Conservation (phyloP, 805 yeast species). For the Kodamaea kakaduensis region DNA sequence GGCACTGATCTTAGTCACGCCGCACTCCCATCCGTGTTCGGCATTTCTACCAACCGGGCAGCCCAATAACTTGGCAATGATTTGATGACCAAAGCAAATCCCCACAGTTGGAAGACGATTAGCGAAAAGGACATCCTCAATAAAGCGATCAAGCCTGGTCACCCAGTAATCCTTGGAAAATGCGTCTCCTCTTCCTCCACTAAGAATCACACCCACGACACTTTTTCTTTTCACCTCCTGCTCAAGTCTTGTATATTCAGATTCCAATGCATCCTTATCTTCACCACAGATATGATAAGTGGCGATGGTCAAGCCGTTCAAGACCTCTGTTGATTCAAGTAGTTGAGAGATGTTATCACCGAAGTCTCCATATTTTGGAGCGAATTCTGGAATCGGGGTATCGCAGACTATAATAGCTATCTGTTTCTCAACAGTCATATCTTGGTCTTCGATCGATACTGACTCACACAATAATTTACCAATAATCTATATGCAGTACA, state of each 20-base stretch:
- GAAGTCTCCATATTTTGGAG: slow-evolving; percentile 45
- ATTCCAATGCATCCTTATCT: slow-evolving; percentile 14
- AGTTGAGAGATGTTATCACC: slow-evolving; percentile 44
- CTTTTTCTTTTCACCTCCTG: slow-evolving; percentile 21
- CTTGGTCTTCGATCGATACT: background rate
- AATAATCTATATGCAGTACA: no score
- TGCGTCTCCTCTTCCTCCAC: slow-evolving; percentile 51
- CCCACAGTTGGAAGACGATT: slow-evolving; percentile 53
- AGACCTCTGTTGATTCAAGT: slow-evolving; percentile 20
- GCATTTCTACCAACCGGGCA: slow-evolving; percentile 51
- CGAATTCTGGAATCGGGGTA: slow-evolving; percentile 27
- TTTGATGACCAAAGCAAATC: slow-evolving; percentile 86
- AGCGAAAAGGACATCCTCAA: slow-evolving; percentile 16
- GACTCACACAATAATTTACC: no score
- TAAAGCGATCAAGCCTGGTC: slow-evolving; percentile 32
- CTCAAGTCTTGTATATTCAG: slow-evolving; percentile 17
- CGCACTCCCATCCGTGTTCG: slow-evolving; percentile 69
- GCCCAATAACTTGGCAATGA: slow-evolving; percentile 64
- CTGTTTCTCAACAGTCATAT: slow-evolving; percentile 17
- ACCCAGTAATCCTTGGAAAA: slow-evolving; percentile 36
- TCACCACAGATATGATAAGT: slow-evolving; percentile 36
- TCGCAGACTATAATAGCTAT: slow-evolving; percentile 42
- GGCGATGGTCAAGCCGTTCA: slow-evolving; percentile 17
- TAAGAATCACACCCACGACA: slow-evolving; percentile 43
- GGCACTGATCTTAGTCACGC: slow-evolving; percentile 48